Evolutionary conservation across 352 stramenopile genomes (phyloP), one percentile per base, ranked within the genome.

Genomic region (Pythium periplocum): DNA sequence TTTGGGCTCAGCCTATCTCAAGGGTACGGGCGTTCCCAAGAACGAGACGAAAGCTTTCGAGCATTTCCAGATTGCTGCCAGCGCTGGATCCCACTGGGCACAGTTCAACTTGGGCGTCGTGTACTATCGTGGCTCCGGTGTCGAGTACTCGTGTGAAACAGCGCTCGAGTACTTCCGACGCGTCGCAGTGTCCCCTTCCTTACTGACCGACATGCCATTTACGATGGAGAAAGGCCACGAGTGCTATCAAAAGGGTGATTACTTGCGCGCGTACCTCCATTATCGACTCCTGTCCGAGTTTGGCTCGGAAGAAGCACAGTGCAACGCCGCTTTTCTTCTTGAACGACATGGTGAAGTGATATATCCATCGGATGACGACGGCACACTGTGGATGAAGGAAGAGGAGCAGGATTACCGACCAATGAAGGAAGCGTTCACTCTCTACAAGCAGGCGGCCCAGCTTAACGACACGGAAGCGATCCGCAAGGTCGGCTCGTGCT

Each of bases 381-480:
- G 17, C 17, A 26, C 38, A 12, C 38, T 55, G n/a, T 71, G 64
- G 64, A 68, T 73, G 64, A 58, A 47, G 2, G 42, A 46, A 3
- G 43, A 53, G 6, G 71, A 76, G 52, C 17, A 26, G 17, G 17
- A 26, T 26, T 26, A 26, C 17, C 41, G n/a, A 3, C 59, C 71
- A 10, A 47, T 88, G 2, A 50, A 48, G 36, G 75, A 86, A 60
- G 77, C 78, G 4, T 76, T 84, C 31, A 48, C 51, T 9, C 53
- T 86, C 51, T 90, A 87, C 62, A 61, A 73, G 11, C 68, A 69
- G 3, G 80, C 75, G 0, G 68, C 78, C 36, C 61, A 59, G 3
- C 55, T 87, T 37, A 89, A 87, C 48, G 82, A 93, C 64, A 83
- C 73, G 4, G 79, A 93, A 55, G 75, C 73, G 45, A 66, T 93